Conservation (phyloP, 2,329 filamentous ascomycete species). For the Paraphoma chrysanthemicola region DNA sequence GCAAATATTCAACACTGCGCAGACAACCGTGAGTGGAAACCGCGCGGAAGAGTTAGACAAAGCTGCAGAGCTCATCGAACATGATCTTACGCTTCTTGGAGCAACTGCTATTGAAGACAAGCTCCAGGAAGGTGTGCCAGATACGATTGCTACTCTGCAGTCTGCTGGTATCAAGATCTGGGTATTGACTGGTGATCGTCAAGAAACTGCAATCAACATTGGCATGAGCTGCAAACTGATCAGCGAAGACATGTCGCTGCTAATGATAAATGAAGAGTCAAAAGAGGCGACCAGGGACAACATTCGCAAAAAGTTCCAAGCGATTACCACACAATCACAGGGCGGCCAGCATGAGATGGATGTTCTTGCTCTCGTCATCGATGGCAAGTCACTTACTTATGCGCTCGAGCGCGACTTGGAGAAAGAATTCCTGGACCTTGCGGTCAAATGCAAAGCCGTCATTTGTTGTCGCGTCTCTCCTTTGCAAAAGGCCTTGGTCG, state of each 20-base stretch:
- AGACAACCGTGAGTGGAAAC: conserved; percentile 89
- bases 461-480: conserved; percentile 97
- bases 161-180: conserved; percentile 98
- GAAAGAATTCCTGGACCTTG: conserved; percentile 89
- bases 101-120: conserved; percentile 98
- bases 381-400: conserved; percentile 93
- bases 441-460: conserved; percentile 97
- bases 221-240: conserved; percentile 99
- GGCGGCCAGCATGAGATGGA: conserved; percentile 77
- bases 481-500: conserved; percentile 94
- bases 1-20: conserved; percentile 83
- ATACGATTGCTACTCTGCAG: conserved; percentile 97
- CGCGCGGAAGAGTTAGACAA: conserved; percentile 96
- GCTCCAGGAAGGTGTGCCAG: conserved; percentile 94
- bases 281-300: conserved; percentile 83
- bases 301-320: conserved; percentile 90
- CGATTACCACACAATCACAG: conserved; percentile 82
- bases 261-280: conserved; percentile 93
- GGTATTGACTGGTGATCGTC: conserved; percentile 96
- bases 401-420: conserved; percentile 94
- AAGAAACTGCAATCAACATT: conserved; percentile 99
- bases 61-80: conserved; percentile 93
- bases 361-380: conserved; percentile 88
- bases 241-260: conserved; percentile 96
- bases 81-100: conserved; percentile 87